Percentiles rank a stretch among this genome's conserved stretches.
These are phyloP conservation scores for Colletotrichum siamense DNA, from an alignment of 2,329 filamentous ascomycete genomes.

Conservation along the genomic window DNA sequence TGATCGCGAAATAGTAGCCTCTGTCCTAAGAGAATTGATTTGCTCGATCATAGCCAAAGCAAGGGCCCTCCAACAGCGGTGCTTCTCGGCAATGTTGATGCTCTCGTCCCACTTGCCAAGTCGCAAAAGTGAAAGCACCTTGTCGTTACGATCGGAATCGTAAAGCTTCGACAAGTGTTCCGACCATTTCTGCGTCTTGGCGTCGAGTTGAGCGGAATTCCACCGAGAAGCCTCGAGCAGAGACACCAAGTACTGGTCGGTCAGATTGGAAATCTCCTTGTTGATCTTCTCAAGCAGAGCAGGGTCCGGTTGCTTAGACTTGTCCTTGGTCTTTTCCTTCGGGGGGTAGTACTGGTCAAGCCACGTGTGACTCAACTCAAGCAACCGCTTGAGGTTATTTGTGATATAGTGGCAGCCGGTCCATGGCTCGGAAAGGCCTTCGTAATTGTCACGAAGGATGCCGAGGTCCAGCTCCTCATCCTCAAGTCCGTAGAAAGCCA, in stretches of 20 bases:
- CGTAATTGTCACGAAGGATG: conserved; percentile 68
- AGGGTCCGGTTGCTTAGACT: conserved; percentile 38
- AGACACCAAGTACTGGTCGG: conserved; percentile 60
- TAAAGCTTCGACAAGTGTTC: conserved; percentile 56
- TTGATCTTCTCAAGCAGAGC: conserved; percentile 51
- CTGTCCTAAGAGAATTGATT: conserved; percentile 40
- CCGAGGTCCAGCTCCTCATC: conserved; percentile 70
- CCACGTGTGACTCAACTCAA: conserved; percentile 64
- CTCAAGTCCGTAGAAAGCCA: conserved; percentile 74
- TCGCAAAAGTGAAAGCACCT: conserved; percentile 58
- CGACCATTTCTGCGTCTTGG: conserved; percentile 44
- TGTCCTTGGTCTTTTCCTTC: conserved; percentile 34
- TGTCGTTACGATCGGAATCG: conserved; percentile 54
- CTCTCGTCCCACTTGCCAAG: conserved; percentile 63
- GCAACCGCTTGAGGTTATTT: conserved; percentile 65
- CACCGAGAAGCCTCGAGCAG: conserved; percentile 60
- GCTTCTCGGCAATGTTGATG: conserved; percentile 63
- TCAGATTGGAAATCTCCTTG: conserved; percentile 54
- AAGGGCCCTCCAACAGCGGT: conserved; percentile 59
- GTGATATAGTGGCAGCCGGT: conserved; percentile 72
- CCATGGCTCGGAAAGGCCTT: conserved; percentile 81
- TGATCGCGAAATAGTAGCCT: conserved; percentile 16
- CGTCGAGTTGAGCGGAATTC: conserved; percentile 49
- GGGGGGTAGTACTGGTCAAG: conserved; percentile 49
- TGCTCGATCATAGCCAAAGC: conserved; percentile 62